Evolutionary conservation across 352 stramenopile genomes (phyloP).

Genomic region (Lagenidium giganteum): DNA sequence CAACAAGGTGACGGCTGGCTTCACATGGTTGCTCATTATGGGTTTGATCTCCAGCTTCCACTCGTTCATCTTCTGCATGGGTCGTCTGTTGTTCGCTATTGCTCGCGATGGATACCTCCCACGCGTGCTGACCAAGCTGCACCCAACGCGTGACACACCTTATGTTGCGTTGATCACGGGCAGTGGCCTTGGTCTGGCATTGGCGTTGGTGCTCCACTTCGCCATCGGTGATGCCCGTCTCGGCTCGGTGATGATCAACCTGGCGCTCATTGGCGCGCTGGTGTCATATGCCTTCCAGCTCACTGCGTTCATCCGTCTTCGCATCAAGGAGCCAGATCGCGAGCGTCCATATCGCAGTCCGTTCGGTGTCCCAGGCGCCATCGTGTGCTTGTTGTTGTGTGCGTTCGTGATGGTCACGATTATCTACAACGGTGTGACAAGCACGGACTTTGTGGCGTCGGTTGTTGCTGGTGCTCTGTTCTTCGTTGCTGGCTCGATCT

Average conservation of each 20-base stretch:
- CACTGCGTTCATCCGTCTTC: conserved; percentile 48
- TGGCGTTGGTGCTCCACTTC: conserved; percentile 48
- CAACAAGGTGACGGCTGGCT: conserved; percentile 56
- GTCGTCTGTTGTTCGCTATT: conserved; percentile 57
- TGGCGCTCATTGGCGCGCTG: conserved; percentile 57
- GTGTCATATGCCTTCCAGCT: conserved; percentile 63
- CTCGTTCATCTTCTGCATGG: conserved; percentile 81
- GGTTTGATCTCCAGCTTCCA: conserved; percentile 63
- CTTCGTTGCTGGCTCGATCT: conserved; percentile 39
- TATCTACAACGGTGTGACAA: conserved; percentile 53
- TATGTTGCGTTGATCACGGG: conserved; percentile 51
- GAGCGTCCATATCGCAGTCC: conserved; percentile 42
- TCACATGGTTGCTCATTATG: conserved; percentile 64
- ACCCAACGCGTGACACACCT: conserved; percentile 38
- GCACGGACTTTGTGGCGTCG: conserved; percentile 53
- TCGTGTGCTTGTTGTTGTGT: conserved; percentile 39
- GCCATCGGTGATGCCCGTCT: conserved; percentile 52
- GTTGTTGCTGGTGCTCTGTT: conserved; percentile 49
- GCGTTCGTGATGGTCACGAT: conserved; percentile 48
- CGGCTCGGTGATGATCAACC: conserved; percentile 63
- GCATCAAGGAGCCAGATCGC: conserved; percentile 41
- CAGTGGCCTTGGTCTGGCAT: conserved; percentile 32
- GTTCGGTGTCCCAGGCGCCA: conserved; percentile 43
- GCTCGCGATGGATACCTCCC: conserved; percentile 58
- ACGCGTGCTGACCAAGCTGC: conserved; percentile 34